Conservation (phyloP, 1,284 basidiomycete species). For the Irpex rosettiformis region DNA sequence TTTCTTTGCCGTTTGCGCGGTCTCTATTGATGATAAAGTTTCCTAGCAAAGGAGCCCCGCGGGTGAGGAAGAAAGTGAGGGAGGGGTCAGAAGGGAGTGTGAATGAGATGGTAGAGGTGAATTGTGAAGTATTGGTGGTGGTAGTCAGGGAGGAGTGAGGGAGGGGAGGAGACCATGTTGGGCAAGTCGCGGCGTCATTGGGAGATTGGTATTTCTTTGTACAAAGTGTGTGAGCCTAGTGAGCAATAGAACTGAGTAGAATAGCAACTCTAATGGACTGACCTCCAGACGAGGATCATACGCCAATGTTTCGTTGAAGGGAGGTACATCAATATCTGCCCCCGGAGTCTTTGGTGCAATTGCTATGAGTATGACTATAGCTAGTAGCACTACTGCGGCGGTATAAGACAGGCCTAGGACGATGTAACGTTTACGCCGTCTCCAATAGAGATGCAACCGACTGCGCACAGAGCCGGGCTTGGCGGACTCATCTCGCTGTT, state of each 20-base stretch:
- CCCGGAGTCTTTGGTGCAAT: background rate
- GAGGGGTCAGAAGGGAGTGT: background rate
- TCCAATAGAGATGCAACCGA: background rate
- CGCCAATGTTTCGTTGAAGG: background rate
- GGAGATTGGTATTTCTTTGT: background rate
- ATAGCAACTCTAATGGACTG: too few relatives aligned
- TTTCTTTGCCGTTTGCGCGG: background rate
- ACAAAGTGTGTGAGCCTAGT: too few relatives aligned
- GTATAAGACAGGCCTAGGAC: background rate
- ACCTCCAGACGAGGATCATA: constrained; percentile 1
- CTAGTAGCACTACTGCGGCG: background rate
- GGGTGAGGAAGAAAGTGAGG: background rate
- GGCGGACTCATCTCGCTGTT: background rate
- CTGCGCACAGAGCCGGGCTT: background rate
- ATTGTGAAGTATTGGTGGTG: too few relatives aligned
- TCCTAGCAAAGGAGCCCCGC: background rate
- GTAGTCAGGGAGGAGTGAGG: background rate
- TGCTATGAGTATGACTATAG: background rate
- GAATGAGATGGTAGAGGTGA: background rate
- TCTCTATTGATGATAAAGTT: background rate
- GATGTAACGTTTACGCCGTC: background rate
- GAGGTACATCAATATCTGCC: background rate
- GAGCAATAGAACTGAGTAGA: too few relatives aligned
- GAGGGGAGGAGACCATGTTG: background rate
- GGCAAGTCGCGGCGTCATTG: background rate